Evolutionary conservation across 2,329 filamentous ascomycete genomes (phyloP).

Genomic region (Phialophora verrucosa): DNA sequence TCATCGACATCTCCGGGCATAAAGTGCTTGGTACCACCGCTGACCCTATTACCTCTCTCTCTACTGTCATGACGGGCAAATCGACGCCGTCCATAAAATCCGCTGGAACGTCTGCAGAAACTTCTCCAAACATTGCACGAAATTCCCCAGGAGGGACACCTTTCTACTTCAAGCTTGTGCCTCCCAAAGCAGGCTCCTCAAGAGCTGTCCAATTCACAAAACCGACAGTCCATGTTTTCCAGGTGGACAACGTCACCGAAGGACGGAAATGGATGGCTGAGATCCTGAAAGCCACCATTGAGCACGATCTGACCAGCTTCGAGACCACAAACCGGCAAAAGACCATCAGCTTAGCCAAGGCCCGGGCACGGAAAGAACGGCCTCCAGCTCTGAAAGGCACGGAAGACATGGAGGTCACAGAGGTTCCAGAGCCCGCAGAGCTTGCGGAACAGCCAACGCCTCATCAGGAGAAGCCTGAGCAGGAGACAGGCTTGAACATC

Average conservation of each 20-base stretch:
- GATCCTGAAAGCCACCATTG: slow-evolving; percentile 97
- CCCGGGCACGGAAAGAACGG: slow-evolving; percentile 82
- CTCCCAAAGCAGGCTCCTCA: slow-evolving; percentile 83
- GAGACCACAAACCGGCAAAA: slow-evolving; percentile 96
- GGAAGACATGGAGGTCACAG: slow-evolving; percentile 44
- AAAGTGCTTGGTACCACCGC: slow-evolving; percentile 94
- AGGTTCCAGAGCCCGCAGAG: slow-evolving; percentile 25
- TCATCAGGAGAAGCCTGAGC: slow-evolving; percentile 22
- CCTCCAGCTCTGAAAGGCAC: slow-evolving; percentile 82
- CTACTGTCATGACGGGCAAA: slow-evolving; percentile 82
- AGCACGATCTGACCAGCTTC: slow-evolving; percentile 74
- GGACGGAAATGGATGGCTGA: slow-evolving; percentile 98
- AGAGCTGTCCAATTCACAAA: slow-evolving; percentile 97
- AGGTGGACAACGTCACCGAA: slow-evolving; percentile 85
- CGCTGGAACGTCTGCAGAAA: slow-evolving; percentile 42
- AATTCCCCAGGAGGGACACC: slow-evolving; percentile 64
- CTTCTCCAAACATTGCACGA: slow-evolving; percentile 38
- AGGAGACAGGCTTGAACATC: slow-evolving; percentile 35
- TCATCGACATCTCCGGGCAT: slow-evolving; percentile 98
- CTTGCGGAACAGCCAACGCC: slow-evolving; percentile 25
- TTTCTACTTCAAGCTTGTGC: slow-evolving; percentile 98
- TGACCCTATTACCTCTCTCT: slow-evolving; percentile 85
- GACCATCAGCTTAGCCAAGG: slow-evolving; percentile 90
- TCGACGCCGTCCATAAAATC: slow-evolving; percentile 45
- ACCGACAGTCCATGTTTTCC: slow-evolving; percentile 96